These are phyloP conservation scores for Geoglossum cookeanum DNA, from an alignment of 2,329 filamentous ascomycete species.

Conservation along the genomic window DNA sequence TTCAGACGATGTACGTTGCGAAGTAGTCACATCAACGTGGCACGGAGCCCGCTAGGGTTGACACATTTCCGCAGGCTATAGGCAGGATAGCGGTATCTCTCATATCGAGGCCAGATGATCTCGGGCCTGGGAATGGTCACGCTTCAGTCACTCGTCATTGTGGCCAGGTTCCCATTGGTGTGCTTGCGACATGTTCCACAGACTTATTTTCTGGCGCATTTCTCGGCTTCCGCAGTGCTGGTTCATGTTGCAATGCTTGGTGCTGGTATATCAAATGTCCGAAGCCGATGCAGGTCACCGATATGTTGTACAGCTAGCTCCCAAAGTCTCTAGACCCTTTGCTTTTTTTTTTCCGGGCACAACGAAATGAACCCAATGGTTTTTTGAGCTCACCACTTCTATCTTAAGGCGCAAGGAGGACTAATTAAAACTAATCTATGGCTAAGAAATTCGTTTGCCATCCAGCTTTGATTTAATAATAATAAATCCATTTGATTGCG, in stretches of 20 bases:
- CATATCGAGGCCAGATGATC: background rate
- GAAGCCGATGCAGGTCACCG: background rate
- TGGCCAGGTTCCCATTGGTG: background rate
- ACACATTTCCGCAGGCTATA: background rate
- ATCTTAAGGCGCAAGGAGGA: too few relatives aligned
- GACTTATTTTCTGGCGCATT: background rate
- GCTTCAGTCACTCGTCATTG: too few relatives aligned
- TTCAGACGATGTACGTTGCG: background rate
- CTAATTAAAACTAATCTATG: too few relatives aligned
- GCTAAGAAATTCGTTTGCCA: too few relatives aligned
- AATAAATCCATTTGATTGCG: too few relatives aligned
- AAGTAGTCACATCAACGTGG: background rate
- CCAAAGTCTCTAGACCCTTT: too few relatives aligned
- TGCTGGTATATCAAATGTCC: background rate
- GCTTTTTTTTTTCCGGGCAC: too few relatives aligned
- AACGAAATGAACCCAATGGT: too few relatives aligned
- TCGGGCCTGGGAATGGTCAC: background rate
- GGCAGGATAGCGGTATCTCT: background rate
- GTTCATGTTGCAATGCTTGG: conserved; percentile 1
- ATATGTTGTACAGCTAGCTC: background rate
- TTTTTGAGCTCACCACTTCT: too few relatives aligned
- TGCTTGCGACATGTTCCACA: background rate
- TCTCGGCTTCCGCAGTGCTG: background rate
- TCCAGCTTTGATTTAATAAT: too few relatives aligned
- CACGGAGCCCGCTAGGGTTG: background rate